A percentile compares a stretch with the other conserved stretches of the same genome.
These are phyloP conservation scores for Fallopia convolvulus DNA, from an alignment of 148 eudicot genomes.

Conservation along the genomic window DNA sequence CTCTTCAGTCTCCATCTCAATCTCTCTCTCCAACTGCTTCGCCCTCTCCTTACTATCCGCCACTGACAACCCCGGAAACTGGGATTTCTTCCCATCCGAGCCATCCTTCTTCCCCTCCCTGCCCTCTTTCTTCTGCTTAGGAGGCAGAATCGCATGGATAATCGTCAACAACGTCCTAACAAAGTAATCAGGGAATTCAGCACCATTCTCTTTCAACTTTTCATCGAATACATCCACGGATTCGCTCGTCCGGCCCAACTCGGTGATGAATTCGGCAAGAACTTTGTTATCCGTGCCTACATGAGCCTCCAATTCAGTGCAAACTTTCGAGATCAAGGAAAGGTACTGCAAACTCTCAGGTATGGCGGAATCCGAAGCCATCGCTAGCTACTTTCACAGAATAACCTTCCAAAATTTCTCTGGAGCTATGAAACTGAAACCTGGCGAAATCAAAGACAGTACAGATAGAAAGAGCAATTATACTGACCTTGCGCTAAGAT, in stretches of 20 bases:
- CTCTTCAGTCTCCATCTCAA: constrained; percentile 25
- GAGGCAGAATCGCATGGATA: constrained; percentile 82
- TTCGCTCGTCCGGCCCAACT: constrained; percentile 45
- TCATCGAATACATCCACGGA: constrained; percentile 55
- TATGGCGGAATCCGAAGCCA: not conserved
- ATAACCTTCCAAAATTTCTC: not conserved
- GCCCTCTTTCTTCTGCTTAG: constrained; percentile 26
- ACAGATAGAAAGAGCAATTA: not conserved
- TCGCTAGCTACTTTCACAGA: not conserved
- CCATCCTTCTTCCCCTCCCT: constrained; percentile 20
- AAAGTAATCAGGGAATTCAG: constrained; percentile 82
- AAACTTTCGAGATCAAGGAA: constrained; percentile 71
- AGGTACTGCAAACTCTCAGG: constrained; percentile 53
- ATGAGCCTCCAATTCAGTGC: constrained; percentile 69
- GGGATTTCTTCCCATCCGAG: constrained; percentile 16
- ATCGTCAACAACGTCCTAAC: constrained; percentile 56
- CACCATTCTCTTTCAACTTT: constrained; percentile 52
- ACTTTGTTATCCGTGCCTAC: constrained; percentile 57
- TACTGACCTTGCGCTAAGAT: not conserved
- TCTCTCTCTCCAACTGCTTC: constrained; percentile 24
- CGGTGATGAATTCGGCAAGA: constrained; percentile 69
- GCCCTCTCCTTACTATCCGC: constrained; percentile 43
- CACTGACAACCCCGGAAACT: constrained; percentile 41
- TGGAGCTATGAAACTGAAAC: not conserved
- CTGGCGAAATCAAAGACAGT: not conserved